Evolutionary conservation across 805 yeast species (phyloP), one percentile per base, ranked within the genome.

Genomic region (Yarrowia sp.): DNA sequence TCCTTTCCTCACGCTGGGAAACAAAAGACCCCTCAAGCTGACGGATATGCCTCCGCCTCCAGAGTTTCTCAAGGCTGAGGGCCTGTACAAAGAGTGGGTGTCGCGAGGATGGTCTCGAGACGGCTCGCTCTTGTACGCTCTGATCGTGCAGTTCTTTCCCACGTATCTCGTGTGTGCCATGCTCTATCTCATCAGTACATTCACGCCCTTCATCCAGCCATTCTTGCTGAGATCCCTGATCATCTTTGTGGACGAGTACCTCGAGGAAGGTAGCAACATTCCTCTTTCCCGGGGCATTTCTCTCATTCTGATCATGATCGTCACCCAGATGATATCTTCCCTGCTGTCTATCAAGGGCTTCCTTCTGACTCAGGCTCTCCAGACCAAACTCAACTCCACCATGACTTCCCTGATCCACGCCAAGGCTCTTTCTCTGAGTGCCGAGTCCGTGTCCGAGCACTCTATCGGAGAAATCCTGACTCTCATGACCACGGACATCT

Each of bases 381-480:
- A 94, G 65, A 87, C 89, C 83, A 84, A 63, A 84, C 65, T 66
- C 22, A 83, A 70, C 75, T 81, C 68, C 2, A 81, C 90, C 0
- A 74, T 91, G 66, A 82, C 83, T 71, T 75, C 86, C n/a, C 70
- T 88, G 65, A 76, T 90, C 18, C 91, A 86, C 71, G 81, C 82
- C 44, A 91, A 91, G 71, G 79, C 94, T 0, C 76, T 91, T 61
- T 77, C 71, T 24, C 74, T 91, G n/a, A 84, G 96, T 1, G 80
- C 84, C 8, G 85, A 84, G 51, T 83, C 90, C 8, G 80, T 86
- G 63, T 78, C 78, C 31, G 77, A 80, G 21, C 83, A 90, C 39
- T 82, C 90, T 25, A 88, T 96, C 6, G 98, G 98, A 70, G 97
- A 91, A 72, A 88, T 93, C 66, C 97, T 92, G 62, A 92, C 91